Percentiles rank a stretch among this genome's conserved stretches.
Conservation (phyloP, 2,329 filamentous ascomycete species). For the Phialophora macrospora region DNA sequence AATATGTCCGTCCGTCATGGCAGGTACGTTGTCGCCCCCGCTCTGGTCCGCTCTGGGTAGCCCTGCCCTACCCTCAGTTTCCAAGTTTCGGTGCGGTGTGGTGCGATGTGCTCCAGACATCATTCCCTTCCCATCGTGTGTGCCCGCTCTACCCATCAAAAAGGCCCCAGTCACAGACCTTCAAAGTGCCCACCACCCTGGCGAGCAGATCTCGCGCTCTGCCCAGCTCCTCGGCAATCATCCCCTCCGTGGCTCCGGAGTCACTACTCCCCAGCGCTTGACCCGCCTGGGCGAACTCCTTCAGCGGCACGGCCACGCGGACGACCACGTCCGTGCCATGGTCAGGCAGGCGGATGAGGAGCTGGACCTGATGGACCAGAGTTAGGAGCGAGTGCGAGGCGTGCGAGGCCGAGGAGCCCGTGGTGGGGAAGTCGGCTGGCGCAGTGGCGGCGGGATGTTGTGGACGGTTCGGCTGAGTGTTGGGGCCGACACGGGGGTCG, state of each 20-base stretch:
- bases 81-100: too few species aligned
- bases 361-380: constrained; percentile 69
- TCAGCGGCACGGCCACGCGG: constrained; percentile 85
- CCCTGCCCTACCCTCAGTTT: neutral
- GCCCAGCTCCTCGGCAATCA: constrained; percentile 68
- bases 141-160: constrained; percentile 55
- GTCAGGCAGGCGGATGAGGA: constrained; percentile 75
- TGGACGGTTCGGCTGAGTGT: neutral
- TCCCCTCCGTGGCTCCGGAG: constrained; percentile 5
- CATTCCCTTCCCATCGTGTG: neutral
- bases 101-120: neutral
- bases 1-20: neutral
- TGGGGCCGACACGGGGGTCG: constrained; percentile 1
- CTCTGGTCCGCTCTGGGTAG: neutral
- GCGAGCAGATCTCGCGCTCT: constrained; percentile 44
- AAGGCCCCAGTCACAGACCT: constrained; percentile 78
- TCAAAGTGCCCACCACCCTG: constrained; percentile 71
- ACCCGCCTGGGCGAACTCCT: constrained; percentile 72
- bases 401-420: neutral
- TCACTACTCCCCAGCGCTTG: constrained; percentile 40
- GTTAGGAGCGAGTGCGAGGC: constrained; percentile 4
- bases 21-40: neutral
- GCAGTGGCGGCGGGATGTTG: neutral
- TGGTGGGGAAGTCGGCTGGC: neutral
- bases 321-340: constrained; percentile 81